Evolutionary conservation across 305 asterid genomes (phyloP).

Genomic region (Ilex paraguariensis): DNA sequence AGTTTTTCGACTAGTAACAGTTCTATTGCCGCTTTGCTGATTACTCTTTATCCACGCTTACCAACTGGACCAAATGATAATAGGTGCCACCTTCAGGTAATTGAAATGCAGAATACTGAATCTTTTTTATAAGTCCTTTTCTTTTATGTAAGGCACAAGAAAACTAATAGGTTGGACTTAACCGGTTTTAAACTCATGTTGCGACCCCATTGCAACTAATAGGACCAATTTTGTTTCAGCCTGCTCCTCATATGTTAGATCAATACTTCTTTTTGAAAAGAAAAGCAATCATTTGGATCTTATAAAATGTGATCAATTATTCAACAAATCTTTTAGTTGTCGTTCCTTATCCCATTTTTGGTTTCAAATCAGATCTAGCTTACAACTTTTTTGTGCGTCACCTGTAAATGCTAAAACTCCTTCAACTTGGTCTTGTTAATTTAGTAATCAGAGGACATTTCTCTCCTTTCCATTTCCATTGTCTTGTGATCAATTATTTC

Average conservation of each 20-base stretch:
- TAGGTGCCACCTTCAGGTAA: constrained; percentile 98
- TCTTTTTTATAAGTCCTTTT: background rate
- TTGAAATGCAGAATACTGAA: constrained; percentile 6
- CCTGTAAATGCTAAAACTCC: background rate
- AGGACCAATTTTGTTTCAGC: background rate
- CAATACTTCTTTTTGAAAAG: background rate
- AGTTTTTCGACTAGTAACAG: constrained; percentile 87
- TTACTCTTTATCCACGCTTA: constrained; percentile 88
- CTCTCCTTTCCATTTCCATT: background rate
- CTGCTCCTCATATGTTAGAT: background rate
- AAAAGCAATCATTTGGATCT: too few relatives aligned
- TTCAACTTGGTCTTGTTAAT: too few relatives aligned
- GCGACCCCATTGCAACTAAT: too few relatives aligned
- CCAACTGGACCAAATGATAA: constrained; percentile 98
- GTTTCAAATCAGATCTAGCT: background rate
- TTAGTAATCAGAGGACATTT: background rate
- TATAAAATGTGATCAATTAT: too few relatives aligned
- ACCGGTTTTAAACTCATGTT: too few relatives aligned
- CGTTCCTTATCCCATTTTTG: background rate
- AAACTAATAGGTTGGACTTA: too few relatives aligned
- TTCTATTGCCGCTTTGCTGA: constrained; percentile 81
- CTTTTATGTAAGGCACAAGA: too few relatives aligned
- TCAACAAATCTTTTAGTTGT: too few relatives aligned
- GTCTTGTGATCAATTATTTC: background rate
- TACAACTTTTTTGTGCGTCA: background rate